Evolutionary conservation across 352 stramenopile species (phyloP), one percentile per base, ranked within the genome.

Genomic region (Phytopythium ostracodes): DNA sequence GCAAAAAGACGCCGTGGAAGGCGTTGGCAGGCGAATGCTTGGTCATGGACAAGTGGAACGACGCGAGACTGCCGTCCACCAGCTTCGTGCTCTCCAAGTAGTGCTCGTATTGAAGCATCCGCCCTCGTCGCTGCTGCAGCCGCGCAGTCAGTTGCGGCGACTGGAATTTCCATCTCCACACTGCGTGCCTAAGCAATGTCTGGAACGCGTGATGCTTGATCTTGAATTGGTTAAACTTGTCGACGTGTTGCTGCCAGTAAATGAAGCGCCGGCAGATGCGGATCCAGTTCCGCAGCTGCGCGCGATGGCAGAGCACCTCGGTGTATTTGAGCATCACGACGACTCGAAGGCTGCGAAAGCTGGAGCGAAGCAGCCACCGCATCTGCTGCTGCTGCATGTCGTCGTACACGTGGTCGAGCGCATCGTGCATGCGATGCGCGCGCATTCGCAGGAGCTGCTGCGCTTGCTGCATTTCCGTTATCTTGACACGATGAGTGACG

Each of bases 231-330:
- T 77, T 73, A 52, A 84, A 82, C 22, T 36, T 46, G 17, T 55
- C 35, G 46, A 87, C 82, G 56, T 83, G 66, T 18, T 63, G 62
- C 20, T 84, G 60, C 78, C 78, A 89, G 47, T 75, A 86, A 18
- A 67, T 60, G 56, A 84, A 87, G 11, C 80, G 77, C 18, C 73
- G 61, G 14, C 78, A 87, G 12, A 89, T 55, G 1, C 80, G 76
- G 31, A 89, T 56, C 78, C 78, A 89, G 44, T 89, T 89, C 17
- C 80, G 74, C 2, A 89, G 61, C 53, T 88, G 70, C 0, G 72
- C 62, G 22, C 76, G 72, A 56, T 74, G 70, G 40, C 77, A 85
- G 12, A 88, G 60, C 35, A 74, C 17, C 17, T 52, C 60, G 5
- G 68, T 78, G 57, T 86, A 74, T 40, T 79, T 84, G 43, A 73